phyloP scores from a whole-genome alignment of 2,329 filamentous ascomycete genomes.

The Colletotrichum higginsianum region DNA sequence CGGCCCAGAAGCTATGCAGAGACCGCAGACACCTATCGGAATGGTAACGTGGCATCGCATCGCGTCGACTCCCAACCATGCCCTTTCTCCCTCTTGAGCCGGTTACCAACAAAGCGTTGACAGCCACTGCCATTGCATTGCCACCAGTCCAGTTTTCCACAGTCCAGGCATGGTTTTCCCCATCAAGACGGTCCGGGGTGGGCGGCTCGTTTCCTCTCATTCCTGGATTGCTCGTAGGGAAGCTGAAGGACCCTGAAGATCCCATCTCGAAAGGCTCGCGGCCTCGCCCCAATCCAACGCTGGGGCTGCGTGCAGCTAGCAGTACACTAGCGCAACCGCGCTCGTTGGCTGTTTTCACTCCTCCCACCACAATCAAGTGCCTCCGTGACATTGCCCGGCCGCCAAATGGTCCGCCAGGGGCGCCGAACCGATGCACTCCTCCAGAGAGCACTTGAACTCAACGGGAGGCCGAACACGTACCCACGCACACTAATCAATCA shows the following conservation, averaged over 20 bases:
- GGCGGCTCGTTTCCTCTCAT: slow-evolving; percentile 10
- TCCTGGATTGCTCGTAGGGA: slow-evolving; percentile 1
- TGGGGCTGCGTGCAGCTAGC: slow-evolving; percentile 37
- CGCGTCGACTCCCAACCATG: slow-evolving; percentile 9
- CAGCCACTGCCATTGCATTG: neutral
- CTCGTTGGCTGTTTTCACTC: slow-evolving; percentile 29
- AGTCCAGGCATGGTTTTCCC: neutral
- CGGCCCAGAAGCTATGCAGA: neutral
- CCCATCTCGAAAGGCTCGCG: slow-evolving; percentile 33
- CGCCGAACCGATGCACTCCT: slow-evolving; percentile 37
- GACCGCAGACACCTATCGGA: slow-evolving; percentile 5
- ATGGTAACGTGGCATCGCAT: slow-evolving; percentile 8
- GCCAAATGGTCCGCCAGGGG: slow-evolving; percentile 33
- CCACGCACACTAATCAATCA: neutral
- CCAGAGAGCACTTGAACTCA: neutral
- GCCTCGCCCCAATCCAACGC: slow-evolving; percentile 26
- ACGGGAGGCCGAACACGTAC: neutral
- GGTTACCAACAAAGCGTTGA: neutral
- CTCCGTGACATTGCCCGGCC: slow-evolving; percentile 39
- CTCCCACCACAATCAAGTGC: neutral
- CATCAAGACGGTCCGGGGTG: slow-evolving; percentile 16
- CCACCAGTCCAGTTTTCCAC: neutral
- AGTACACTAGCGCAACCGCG: slow-evolving; percentile 30
- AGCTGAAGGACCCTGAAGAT: slow-evolving; percentile 41
- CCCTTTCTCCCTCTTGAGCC: neutral